phyloP scores from a whole-genome alignment of 257 asterid genomes.

The Nicotiana benthamiana region DNA sequence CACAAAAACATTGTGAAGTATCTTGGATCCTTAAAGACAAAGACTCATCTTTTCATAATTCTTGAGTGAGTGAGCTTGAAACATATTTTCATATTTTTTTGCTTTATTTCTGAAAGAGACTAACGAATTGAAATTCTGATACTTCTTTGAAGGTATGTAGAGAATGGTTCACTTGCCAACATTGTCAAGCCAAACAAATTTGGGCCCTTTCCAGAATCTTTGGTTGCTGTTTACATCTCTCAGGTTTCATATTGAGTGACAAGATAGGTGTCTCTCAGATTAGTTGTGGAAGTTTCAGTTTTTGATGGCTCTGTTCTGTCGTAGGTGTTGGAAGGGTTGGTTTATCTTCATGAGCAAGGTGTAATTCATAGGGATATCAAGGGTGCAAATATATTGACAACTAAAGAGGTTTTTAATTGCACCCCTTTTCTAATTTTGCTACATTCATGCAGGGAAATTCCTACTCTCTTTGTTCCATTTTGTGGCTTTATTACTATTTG shows the following conservation, averaged over 20 bases:
- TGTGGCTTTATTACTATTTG: not conserved
- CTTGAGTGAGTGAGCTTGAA: slow-evolving; percentile 64
- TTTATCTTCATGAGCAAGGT: slow-evolving; percentile 97
- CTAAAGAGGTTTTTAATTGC: slow-evolving; percentile 71
- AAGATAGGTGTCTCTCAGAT: not conserved
- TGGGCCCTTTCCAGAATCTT: slow-evolving; percentile 98
- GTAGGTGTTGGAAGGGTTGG: slow-evolving; percentile 97
- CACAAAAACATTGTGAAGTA: slow-evolving; percentile 95
- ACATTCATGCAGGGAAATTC: not conserved
- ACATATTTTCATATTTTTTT: slow-evolving; percentile 12
- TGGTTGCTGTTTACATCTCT: slow-evolving; percentile 91
- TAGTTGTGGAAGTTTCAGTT: not conserved
- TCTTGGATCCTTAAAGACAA: slow-evolving; percentile 94
- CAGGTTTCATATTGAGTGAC: slow-evolving; percentile 51
- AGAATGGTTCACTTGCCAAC: slow-evolving; percentile 97
- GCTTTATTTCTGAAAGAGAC: not conserved
- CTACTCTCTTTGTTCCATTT: not conserved
- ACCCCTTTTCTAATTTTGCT: not conserved
- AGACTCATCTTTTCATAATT: slow-evolving; percentile 88
- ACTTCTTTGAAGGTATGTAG: slow-evolving; percentile 66
- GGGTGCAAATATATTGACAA: slow-evolving; percentile 96
- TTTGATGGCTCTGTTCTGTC: not conserved
- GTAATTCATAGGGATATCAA: slow-evolving; percentile 98
- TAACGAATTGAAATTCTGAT: not conserved
- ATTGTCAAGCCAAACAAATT: slow-evolving; percentile 95